Conservation (phyloP, 208 protist species). For the Crithidia acanthocephali region DNA sequence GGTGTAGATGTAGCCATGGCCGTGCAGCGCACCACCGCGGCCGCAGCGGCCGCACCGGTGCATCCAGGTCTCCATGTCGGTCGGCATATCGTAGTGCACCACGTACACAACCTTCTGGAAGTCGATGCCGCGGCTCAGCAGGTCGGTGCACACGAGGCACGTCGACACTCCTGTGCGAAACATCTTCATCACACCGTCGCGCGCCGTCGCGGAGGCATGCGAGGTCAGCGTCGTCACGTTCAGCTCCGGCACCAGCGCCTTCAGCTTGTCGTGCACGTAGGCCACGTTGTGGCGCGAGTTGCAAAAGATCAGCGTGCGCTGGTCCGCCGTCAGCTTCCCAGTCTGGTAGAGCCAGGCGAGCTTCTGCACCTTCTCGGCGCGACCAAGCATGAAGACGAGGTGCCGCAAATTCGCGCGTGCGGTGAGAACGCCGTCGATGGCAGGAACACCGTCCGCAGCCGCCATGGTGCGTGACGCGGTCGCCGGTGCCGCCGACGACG, state of each 20-base stretch:
- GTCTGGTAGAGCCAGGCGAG: slow-evolving; percentile 74
- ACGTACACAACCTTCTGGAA: slow-evolving; percentile 98
- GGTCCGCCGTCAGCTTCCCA: slow-evolving; percentile 58
- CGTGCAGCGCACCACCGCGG: slow-evolving; percentile 58
- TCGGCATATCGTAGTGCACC: slow-evolving; percentile 97
- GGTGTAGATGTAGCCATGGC: slow-evolving; percentile 73
- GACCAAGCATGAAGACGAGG: slow-evolving; percentile 69
- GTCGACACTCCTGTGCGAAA: slow-evolving; percentile 92
- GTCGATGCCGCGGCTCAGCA: slow-evolving; percentile 97
- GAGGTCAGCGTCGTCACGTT: slow-evolving; percentile 73
- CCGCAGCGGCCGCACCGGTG: slow-evolving; percentile 97
- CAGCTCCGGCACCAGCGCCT: slow-evolving; percentile 43
- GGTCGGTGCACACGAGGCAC: slow-evolving; percentile 98
- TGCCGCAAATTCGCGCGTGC: slow-evolving; percentile 39
- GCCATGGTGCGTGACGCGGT: background rate
- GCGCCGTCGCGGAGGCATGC: slow-evolving; percentile 55
- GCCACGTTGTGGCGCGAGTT: slow-evolving; percentile 88
- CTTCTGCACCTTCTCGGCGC: slow-evolving; percentile 76
- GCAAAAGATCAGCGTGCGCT: slow-evolving; percentile 87
- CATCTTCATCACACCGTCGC: slow-evolving; percentile 82
- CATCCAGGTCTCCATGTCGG: slow-evolving; percentile 96
- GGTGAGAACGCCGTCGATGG: slow-evolving; percentile 22
- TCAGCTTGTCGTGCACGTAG: slow-evolving; percentile 69
- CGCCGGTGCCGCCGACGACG: too few relatives aligned
- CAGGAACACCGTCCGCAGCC: background rate